Evolutionary conservation across 1,284 basidiomycete genomes (phyloP), one percentile per base, ranked within the genome.

Genomic region (Lignosus rhinocerotis): DNA sequence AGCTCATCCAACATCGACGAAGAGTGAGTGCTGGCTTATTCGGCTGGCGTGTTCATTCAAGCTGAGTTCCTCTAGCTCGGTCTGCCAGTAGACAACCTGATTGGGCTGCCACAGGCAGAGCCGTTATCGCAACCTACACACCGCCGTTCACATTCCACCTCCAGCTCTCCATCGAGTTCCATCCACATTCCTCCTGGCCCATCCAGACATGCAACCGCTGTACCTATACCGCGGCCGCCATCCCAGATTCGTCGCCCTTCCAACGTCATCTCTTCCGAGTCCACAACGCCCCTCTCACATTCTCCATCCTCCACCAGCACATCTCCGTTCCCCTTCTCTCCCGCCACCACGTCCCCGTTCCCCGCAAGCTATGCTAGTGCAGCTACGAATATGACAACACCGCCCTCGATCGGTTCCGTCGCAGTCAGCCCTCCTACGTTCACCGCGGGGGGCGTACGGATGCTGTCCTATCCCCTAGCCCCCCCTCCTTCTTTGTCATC

Each of bases 1-100:
- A 93, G 71, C 73, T 93, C 58, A 86, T 93, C 58, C 85, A 90
- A 45, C 84, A 90, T 69, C 75, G 91, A 56, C 76, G 84, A 66
- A 76, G 89, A 70, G 90, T 92, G 71, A 74, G 89, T 80, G 7
- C 7, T 46, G 48, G 11, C 36, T 49, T 58, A 41, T 42, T 53
- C 14, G 30, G 33, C 25, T 25, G 38, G 33, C 21, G 6, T 33
- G n/a, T 48, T 47, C 58, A 12, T 21, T 4, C 33, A 19, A 41
- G 38, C 53, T 57, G 39, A 59, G 38, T 0, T 34, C 58, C 4
- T 14, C 21, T 53, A 92, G 90, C 76, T 90, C 25, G 88, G 88
- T 25, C 69, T 90, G 49, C 77, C 90, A 0, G 85, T 92, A 30
- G 90, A 93, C 63, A 86, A 86, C 68, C 74, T 92, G 54, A 86